Evolutionary conservation across 139 green algal genomes (phyloP), one percentile per base, ranked within the genome.

Genomic region (Auxenochlorella pyrenoidosa): DNA sequence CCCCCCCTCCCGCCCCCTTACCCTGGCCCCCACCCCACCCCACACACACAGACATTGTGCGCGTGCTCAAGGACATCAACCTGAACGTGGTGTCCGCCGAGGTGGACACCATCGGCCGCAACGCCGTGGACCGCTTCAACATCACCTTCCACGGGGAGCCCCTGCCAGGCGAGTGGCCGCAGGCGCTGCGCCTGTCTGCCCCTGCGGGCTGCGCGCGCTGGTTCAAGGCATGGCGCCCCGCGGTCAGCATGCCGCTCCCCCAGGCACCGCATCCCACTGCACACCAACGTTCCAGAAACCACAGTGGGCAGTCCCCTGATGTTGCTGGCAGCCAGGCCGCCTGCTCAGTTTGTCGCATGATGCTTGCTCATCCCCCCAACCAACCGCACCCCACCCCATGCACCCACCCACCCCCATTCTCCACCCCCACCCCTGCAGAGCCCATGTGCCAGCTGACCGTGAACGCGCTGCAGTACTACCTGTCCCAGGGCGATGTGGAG

Each of bases 391-490:
- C n/a, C n/a, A n/a, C n/a, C n/a, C n/a, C n/a, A n/a, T n/a, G n/a
- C n/a, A n/a, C n/a, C n/a, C n/a, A n/a, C n/a, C n/a, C n/a, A n/a
- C n/a, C n/a, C n/a, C n/a, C n/a, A n/a, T n/a, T n/a, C n/a, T n/a
- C n/a, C n/a, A n/a, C n/a, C n/a, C n/a, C n/a, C n/a, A n/a, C 26
- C 26, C 12, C 26, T 0, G 5, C 79, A 24, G 10, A 88, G 36
- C 90, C 92, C 68, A 99, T 99, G 97, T 84, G 93, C 36, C 86
- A 94, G 87, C 93, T 99, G 76, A 95, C 97, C 21, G 93, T 90
- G 54, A 99, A 99, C 90, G 87, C 94, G 12, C 93, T 99, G 83
- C 92, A 97, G 91, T 99, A 99, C 92, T 98, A 98, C 90, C 93
- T 99, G 51, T 93, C 88, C 40, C 89, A 97, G 71, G 81, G 88